phyloP scores from a whole-genome alignment of 2,329 filamentous ascomycete genomes.

The Coniochaeta ligniaria region DNA sequence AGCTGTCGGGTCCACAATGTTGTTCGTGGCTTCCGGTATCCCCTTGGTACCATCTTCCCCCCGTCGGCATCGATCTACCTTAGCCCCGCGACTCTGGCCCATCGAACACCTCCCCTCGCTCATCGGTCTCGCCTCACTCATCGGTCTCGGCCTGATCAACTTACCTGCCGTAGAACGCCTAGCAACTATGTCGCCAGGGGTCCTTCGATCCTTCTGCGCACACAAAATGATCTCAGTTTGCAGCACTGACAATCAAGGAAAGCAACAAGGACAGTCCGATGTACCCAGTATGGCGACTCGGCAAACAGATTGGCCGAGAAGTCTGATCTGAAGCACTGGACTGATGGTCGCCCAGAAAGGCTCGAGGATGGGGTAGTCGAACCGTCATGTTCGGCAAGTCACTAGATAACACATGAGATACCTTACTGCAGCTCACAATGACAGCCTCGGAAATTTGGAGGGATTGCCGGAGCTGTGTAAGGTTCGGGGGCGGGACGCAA shows the following conservation, averaged over 20 bases:
- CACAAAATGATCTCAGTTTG: not conserved
- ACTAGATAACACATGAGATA: too few species aligned
- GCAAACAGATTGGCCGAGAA: not conserved
- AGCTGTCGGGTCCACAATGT: not conserved
- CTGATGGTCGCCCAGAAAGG: not conserved
- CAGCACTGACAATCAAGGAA: not conserved
- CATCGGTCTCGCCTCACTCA: not conserved
- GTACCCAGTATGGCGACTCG: not conserved
- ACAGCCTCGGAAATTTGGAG: not conserved
- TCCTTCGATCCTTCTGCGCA: not conserved
- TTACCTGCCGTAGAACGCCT: not conserved
- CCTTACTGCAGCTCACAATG: not conserved
- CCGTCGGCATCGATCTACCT: not conserved
- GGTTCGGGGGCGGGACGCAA: too few species aligned
- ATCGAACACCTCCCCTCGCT: not conserved
- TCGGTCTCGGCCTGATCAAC: not conserved
- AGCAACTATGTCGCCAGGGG: too few species aligned
- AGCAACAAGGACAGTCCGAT: not conserved
- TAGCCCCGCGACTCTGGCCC: not conserved
- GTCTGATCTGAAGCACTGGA: too few species aligned
- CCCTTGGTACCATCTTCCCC: not conserved
- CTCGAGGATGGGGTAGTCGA: not conserved
- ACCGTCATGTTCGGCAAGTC: not conserved
- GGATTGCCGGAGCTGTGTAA: too few species aligned
- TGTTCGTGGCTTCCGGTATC: not conserved